Base-by-base conservation (phyloP, 208 protist genomes). In the Trypanosoma cruzi region DNA sequence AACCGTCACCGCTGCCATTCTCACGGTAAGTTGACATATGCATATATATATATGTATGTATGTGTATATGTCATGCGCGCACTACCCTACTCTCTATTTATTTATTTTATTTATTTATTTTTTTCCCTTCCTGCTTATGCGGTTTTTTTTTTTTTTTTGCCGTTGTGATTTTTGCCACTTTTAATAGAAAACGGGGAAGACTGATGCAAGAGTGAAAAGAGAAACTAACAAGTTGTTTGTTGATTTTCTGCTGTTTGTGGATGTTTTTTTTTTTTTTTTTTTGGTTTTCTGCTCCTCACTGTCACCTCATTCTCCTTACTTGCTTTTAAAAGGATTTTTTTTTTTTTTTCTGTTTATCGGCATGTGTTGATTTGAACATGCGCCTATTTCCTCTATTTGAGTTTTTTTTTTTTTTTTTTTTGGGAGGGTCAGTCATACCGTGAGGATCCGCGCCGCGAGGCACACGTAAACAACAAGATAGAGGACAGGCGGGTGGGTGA, bases 91-190 rank as follows among this genome's bases (percentile, higher is more conserved):
- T 29, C 16, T 26, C 32, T 52, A 0, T 61, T 69, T 36, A 29
- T 29, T n/a, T n/a, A n/a, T n/a, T n/a, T n/a, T n/a, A n/a, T n/a
- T 60, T 69, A 7, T 69, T 58, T 56, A 14, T 54, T 54, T 54
- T n/a, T 54, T 2, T 54, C 49, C 5, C 18, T 10, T 3, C 49
- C 11, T n/a, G n/a, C n/a, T n/a, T n/a, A n/a, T n/a, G n/a, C n/a
- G n/a, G n/a, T n/a, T n/a, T n/a, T n/a, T n/a, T n/a, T n/a, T n/a
- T 8, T 54, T 2, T 16, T 60, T 18, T 58, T 68, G 26, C 0
- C 34, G 28, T 68, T 3, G n/a, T 31, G 28, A 48, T 58, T 54
- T 37, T 68, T 37, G 49, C 49, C 24, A 34, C 2, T 34, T n/a
- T n/a, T n/a, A n/a, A n/a, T n/a, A n/a, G n/a, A n/a, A n/a, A n/a